Base-by-base conservation (phyloP, 768 basidiomycete genomes). In the Cyathus striatus region DNA sequence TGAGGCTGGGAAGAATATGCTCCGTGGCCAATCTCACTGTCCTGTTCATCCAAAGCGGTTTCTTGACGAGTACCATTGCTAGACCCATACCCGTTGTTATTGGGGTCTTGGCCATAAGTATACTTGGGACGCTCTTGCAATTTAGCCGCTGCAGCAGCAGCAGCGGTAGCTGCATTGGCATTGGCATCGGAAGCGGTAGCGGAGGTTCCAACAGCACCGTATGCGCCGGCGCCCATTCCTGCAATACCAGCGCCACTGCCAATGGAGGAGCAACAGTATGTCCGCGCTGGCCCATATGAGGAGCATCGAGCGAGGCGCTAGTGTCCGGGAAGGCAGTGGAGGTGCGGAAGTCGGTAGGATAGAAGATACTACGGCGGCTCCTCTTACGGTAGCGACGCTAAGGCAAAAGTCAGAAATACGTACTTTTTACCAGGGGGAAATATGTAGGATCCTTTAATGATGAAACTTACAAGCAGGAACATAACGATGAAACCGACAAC, bases 1-100 rank as follows among this genome's bases (percentile, higher is more conserved):
- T 65, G 63, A 5, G 72, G 69, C 40, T 74, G 58, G 2, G 68
- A 60, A 50, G 67, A 68, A 52, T 70, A 74, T 5, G 63, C 69
- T 17, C 56, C 57, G 42, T 60, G 55, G 12, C 58, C 61, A 13
- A 43, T 49, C 5, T 59, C 62, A 44, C 56, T 58, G 22, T 47
- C 52, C 6, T 57, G 54, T 20, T 69, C 66, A 6, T 58, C 59
- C n/a, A 25, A 41, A 18, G 21, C 42, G 10, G 27, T 17, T n/a
- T 41, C 30, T 13, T 38, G 16, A 9, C 48, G 34, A 16, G 38
- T 27, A 34, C 38, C 42, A 5, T 52, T 46, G 10, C n/a, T n/a
- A n/a, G n/a, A n/a, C n/a, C n/a, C n/a, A n/a, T n/a, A n/a, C n/a
- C n/a, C n/a, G n/a, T 47, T 45, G 20, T 43, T 33, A 32, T 52